These are phyloP conservation scores for Leishmania guyanensis DNA, from an alignment of 208 protist genomes.

Conservation along the genomic window DNA sequence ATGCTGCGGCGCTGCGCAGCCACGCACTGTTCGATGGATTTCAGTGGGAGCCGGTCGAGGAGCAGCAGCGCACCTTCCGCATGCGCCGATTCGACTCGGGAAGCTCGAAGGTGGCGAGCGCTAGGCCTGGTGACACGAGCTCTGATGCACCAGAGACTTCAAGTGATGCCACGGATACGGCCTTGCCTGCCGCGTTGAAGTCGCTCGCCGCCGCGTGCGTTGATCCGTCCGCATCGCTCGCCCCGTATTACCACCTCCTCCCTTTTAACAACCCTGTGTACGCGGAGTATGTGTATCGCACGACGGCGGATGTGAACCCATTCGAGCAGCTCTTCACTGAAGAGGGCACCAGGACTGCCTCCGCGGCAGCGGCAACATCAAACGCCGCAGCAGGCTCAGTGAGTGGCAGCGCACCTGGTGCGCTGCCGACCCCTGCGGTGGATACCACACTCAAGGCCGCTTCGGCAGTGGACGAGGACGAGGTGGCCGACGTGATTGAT, in stretches of 20 bases:
- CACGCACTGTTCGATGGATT: constrained; percentile 80
- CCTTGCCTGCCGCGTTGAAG: neutral
- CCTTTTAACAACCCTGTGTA: constrained; percentile 69
- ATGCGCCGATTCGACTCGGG: constrained; percentile 23
- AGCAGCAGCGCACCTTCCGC: constrained; percentile 46
- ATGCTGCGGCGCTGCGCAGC: constrained; percentile 53
- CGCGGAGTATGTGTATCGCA: constrained; percentile 80
- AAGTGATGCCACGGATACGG: neutral
- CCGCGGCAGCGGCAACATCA: neutral
- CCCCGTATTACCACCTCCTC: constrained; percentile 45
- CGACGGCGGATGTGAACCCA: constrained; percentile 78
- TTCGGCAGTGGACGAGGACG: constrained; percentile 10
- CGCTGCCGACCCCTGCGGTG: neutral
- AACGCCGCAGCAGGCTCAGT: neutral
- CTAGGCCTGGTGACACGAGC: neutral
- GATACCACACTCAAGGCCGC: neutral
- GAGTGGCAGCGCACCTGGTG: neutral
- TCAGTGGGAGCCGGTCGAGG: constrained; percentile 66
- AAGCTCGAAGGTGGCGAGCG: neutral
- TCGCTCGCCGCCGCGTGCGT: constrained; percentile 19
- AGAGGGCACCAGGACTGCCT: neutral
- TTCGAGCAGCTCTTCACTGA: constrained; percentile 67
- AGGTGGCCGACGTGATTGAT: constrained; percentile 63
- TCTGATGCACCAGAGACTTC: neutral
- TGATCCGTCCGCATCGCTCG: constrained; percentile 55